Evolutionary conservation across 306 rosid genomes (phyloP).

Genomic region (Albizia julibrissin): DNA sequence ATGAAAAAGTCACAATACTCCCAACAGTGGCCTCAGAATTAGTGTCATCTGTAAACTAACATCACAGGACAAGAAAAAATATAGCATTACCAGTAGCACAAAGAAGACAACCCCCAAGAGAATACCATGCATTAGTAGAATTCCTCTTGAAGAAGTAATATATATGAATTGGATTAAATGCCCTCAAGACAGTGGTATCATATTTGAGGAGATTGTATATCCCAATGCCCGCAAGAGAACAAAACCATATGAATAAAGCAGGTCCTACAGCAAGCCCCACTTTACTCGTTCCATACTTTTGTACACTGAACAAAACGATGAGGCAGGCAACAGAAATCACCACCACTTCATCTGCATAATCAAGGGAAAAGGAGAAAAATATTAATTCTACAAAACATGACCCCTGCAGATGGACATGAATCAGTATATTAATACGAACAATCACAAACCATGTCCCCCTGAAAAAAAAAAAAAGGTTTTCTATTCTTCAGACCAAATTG

Average conservation of each 20-base stretch:
- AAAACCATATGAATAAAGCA: conserved; percentile 93
- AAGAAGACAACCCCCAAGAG: conserved; percentile 96
- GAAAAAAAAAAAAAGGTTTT: neutral
- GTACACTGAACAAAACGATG: conserved; percentile 86
- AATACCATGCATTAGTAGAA: conserved; percentile 91
- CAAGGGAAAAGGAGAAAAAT: conserved; percentile 23
- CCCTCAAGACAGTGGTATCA: conserved; percentile 71
- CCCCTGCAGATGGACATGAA: conserved; percentile 9
- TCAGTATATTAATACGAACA: neutral
- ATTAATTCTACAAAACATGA: conserved; percentile 28
- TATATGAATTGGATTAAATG: conserved; percentile 90
- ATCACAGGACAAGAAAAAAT: conserved; percentile 17
- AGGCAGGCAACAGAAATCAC: conserved; percentile 90
- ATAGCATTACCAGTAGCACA: conserved; percentile 84
- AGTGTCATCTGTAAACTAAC: conserved; percentile 23
- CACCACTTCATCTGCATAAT: conserved; percentile 82
- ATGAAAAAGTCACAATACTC: neutral
- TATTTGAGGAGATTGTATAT: conserved; percentile 84
- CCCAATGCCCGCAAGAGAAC: conserved; percentile 83
- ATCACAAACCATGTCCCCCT: neutral
- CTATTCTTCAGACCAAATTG: neutral
- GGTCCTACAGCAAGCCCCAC: conserved; percentile 94
- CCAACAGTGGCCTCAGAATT: neutral
- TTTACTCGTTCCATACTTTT: conserved; percentile 95
- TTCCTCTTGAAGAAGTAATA: conserved; percentile 92